Evolutionary conservation across 179 eudicot genomes (phyloP).

Genomic region (Beta macrorhiza): DNA sequence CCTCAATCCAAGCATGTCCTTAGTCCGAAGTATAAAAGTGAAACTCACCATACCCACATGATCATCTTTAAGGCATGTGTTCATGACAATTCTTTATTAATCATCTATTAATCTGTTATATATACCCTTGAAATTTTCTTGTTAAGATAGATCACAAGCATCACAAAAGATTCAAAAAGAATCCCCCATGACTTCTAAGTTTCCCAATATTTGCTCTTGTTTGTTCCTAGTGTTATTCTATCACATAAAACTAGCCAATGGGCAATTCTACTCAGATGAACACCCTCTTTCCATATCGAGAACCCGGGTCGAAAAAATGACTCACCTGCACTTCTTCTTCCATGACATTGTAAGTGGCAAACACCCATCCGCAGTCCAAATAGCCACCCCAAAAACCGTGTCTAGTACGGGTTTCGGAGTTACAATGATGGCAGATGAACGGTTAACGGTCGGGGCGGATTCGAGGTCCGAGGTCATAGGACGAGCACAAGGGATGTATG

Average conservation of each 20-base stretch:
- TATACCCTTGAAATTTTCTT: neutral
- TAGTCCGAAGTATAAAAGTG: too few species aligned
- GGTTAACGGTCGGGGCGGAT: conserved; percentile 30
- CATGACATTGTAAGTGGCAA: conserved; percentile 46
- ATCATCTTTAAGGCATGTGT: too few species aligned
- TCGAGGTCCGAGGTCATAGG: conserved; percentile 39
- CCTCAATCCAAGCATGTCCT: too few species aligned
- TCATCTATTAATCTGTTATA: neutral
- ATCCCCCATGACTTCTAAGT: conserved; percentile 1
- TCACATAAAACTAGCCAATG: neutral
- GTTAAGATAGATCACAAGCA: neutral
- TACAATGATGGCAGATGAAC: conserved; percentile 33
- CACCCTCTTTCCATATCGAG: conserved; percentile 10
- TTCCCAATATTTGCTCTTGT: neutral
- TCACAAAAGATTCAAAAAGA: neutral
- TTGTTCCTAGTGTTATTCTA: conserved; percentile 1
- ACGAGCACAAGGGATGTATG: conserved; percentile 50
- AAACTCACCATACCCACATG: too few species aligned
- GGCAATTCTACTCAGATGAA: conserved; percentile 3
- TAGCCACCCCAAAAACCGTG: conserved; percentile 25
- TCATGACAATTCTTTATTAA: too few species aligned
- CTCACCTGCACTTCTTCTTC: conserved; percentile 53
- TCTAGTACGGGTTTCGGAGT: conserved; percentile 25
- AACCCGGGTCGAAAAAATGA: conserved; percentile 26
- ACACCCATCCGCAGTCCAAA: conserved; percentile 37